Evolutionary conservation across 768 basidiomycete species (phyloP).

Genomic region (Tricholoma hemisulphureum): DNA sequence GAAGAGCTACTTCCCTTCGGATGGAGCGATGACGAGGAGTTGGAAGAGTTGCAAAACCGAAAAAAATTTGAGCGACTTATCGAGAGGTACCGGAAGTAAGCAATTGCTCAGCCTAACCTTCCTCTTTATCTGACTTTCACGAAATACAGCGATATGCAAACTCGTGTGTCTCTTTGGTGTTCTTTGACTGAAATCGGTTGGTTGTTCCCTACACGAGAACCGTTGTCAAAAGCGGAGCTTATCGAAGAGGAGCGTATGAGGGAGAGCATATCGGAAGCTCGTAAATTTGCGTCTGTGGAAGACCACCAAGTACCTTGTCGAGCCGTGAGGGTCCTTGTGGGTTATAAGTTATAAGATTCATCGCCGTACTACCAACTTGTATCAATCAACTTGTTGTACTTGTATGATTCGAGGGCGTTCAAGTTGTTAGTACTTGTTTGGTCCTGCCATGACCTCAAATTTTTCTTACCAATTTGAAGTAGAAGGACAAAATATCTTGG

Average conservation of each 20-base stretch:
- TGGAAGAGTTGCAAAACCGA: conserved; percentile 54
- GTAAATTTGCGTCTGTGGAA: conserved; percentile 48
- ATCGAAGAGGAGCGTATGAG: conserved; percentile 65
- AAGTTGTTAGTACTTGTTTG: conserved; percentile 34
- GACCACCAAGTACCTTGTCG: conserved; percentile 56
- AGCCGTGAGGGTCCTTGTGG: conserved; percentile 58
- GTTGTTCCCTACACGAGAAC: conserved; percentile 57
- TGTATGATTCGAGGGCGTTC: too few species aligned
- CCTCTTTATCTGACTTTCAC: neutral
- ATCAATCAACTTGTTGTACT: conserved; percentile 3
- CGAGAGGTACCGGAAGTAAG: conserved; percentile 56
- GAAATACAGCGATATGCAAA: conserved; percentile 58
- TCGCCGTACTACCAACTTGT: too few species aligned
- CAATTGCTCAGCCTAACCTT: conserved; percentile 8
- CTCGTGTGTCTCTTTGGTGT: conserved; percentile 62
- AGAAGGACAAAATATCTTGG: neutral
- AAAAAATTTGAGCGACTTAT: conserved; percentile 59
- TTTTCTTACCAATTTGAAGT: conserved; percentile 8
- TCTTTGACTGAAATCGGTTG: conserved; percentile 59
- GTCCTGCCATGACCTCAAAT: neutral
- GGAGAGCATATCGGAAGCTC: conserved; percentile 59
- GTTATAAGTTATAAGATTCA: conserved; percentile 53
- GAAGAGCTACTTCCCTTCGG: conserved; percentile 55
- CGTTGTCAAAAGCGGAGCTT: conserved; percentile 65
- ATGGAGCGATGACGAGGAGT: conserved; percentile 70